phyloP scores from a whole-genome alignment of 1,284 basidiomycete species.

The Grifola frondosa region DNA sequence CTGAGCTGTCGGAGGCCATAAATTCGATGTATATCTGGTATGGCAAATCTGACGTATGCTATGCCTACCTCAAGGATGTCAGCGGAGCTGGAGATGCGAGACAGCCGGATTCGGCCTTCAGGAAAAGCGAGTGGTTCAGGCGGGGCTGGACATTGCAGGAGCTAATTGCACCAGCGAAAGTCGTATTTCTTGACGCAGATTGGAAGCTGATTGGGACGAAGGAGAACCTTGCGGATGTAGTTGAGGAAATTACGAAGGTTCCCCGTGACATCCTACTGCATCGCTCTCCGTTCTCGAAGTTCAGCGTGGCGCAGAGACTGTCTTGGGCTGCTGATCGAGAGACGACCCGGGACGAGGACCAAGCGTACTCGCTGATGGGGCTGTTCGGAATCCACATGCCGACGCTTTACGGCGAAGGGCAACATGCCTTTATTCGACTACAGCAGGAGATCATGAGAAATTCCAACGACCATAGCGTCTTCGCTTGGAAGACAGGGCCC shows the following conservation, averaged over 20 bases:
- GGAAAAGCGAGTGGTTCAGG: constrained; percentile 12
- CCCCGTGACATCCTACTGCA: constrained; percentile 14
- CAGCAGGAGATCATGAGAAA: constrained; percentile 17
- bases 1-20: constrained; percentile 19
- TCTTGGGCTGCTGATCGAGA: constrained; percentile 15
- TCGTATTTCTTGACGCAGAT: constrained; percentile 15
- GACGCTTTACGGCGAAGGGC: constrained; percentile 17
- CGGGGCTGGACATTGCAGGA: constrained; percentile 20
- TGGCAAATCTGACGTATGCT: constrained; percentile 13
- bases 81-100: constrained; percentile 7
- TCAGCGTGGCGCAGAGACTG: constrained; percentile 19
- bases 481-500: too few relatives aligned
- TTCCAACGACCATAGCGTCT: constrained; percentile 18
- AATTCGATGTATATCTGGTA: constrained; percentile 18
- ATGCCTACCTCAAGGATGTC: constrained; percentile 18
- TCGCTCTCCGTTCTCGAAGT: constrained; percentile 6
- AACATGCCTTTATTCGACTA: constrained; percentile 13
- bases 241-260: constrained; percentile 14
- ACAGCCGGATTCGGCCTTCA: constrained; percentile 6
- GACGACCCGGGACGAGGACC: constrained; percentile 14
- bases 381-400: constrained; percentile 18
- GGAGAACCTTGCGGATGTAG: constrained; percentile 9
- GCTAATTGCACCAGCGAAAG: constrained; percentile 14
- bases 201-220: constrained; percentile 14
- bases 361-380: constrained; percentile 19